Percentiles rank a stretch among this genome's conserved stretches.
phyloP scores from a whole-genome alignment of 768 basidiomycete species.

The Lactarius tabidus region DNA sequence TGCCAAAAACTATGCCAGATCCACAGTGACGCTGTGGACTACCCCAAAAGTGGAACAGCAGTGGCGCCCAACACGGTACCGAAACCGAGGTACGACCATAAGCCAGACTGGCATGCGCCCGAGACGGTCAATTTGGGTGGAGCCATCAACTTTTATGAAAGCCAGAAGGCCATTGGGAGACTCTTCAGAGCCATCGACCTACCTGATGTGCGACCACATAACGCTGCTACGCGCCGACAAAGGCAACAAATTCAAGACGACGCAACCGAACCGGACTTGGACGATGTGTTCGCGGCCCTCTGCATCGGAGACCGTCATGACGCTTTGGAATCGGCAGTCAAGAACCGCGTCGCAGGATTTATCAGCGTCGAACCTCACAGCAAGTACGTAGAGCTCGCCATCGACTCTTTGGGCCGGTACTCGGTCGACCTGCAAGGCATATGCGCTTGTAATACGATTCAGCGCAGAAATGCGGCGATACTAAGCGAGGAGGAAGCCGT shows the following conservation, averaged over 20 bases:
- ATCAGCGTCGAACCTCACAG: constrained; percentile 21
- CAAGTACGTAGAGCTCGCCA: constrained; percentile 7
- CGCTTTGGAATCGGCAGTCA: constrained; percentile 22
- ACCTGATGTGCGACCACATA: constrained; percentile 32
- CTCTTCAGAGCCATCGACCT: constrained; percentile 61
- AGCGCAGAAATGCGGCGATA: constrained; percentile 35
- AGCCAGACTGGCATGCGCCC: constrained; percentile 66
- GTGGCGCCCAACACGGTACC: constrained; percentile 40
- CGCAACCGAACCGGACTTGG: constrained; percentile 31
- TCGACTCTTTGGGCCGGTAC: constrained; percentile 37
- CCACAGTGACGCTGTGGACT: constrained; percentile 65
- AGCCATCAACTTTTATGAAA: constrained; percentile 43
- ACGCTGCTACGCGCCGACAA: constrained; percentile 25
- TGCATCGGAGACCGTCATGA: constrained; percentile 14
- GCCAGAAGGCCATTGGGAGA: constrained; percentile 52
- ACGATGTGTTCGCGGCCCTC: constrained; percentile 22
- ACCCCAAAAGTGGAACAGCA: constrained; percentile 47
- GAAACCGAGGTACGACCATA: constrained; percentile 33
- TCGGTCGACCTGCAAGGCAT: constrained; percentile 44
- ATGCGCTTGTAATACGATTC: constrained; percentile 44
- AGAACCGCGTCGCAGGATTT: constrained; percentile 27
- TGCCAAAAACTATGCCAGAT: constrained; percentile 53
- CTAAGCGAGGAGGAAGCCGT: constrained; percentile 63
- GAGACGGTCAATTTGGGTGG: constrained; percentile 43
- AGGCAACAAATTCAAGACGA: constrained; percentile 27